Base-by-base conservation (phyloP, 208 protist species). In the Trypanosoma mega region DNA sequence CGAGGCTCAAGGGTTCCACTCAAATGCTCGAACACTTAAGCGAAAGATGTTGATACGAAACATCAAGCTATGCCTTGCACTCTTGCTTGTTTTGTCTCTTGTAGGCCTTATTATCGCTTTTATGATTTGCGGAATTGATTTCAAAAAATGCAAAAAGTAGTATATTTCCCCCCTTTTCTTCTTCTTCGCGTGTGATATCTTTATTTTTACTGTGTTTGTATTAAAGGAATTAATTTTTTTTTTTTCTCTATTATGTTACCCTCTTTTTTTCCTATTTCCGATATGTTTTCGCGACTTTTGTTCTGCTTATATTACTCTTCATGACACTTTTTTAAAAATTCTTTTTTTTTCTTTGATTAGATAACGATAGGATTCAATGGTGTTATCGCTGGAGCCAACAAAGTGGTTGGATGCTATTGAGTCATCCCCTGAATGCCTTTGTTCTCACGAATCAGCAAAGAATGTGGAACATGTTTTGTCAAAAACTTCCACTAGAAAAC, bases 401-500 rank as follows among this genome's bases (percentile, higher is more conserved):
- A 90, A 85, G 54, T 94, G 88, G 85, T 21, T 41, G 6, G 75
- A 84, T 56, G 60, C 63, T 2, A 78, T 94, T 59, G 78, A 87
- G 48, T 41, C 63, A n/a, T 80, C 74, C 20, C 64, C 59, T 9
- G 75, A 84, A 18, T 85, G 77, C 54, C 45, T 92, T 6, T 71
- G 37, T 46, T 78, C 68, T 48, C 63, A 64, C 0, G 49, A 71
- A 14, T 90, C 85, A 1, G 84, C 83, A 23, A 82, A 79, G 41
- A 93, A 88, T 70, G 84, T 96, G 14, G 62, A 72, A 23, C 71
- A 84, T 47, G 81, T 88, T 0, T 74, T 96, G 11, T 93, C 85
- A 4, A 90, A 64, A 6, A 72, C 83, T 16, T 74, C 65, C 2
- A 70, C 78, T 3, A 80, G 81, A 14, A 76, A 63, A 3, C 83